phyloP scores from a whole-genome alignment of 208 protist species.

The Strigomonas culicis region DNA sequence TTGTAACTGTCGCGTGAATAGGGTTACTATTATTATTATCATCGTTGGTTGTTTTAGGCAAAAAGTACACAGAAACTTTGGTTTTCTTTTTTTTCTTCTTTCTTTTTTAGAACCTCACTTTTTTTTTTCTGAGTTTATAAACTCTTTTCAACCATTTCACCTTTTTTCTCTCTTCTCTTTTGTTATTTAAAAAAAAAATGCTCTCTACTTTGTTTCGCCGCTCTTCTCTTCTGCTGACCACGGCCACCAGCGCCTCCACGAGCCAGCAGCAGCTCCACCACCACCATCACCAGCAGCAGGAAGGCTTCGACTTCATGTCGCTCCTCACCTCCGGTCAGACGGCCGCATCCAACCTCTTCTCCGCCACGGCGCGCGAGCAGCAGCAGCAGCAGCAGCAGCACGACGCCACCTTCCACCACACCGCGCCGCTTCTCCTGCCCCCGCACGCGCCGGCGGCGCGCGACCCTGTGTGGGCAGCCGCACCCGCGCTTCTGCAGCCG shows the following conservation, averaged over 20 bases:
- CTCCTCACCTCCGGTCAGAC: neutral
- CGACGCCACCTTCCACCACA: conserved; percentile 6
- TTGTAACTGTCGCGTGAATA: too few species aligned
- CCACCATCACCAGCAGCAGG: neutral
- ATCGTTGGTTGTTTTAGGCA: too few species aligned
- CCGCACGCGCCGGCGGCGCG: neutral
- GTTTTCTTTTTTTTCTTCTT: conserved; percentile 5
- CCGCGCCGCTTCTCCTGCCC: neutral
- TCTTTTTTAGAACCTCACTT: conserved; percentile 2
- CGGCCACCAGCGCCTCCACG: neutral
- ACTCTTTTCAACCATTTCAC: neutral
- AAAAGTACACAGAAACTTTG: neutral
- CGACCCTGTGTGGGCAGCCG: too few species aligned
- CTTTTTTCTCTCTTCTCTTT: conserved; percentile 3
- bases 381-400: neutral
- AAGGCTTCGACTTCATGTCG: conserved; percentile 21
- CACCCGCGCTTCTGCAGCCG: neutral
- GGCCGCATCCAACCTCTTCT: too few species aligned
- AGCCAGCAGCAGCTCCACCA: neutral
- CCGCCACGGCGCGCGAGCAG: too few species aligned
- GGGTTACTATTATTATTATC: too few species aligned
- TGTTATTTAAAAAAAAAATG: neutral
- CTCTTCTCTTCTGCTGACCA: too few species aligned
- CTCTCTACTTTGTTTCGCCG: too few species aligned
- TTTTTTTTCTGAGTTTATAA: conserved; percentile 2